Evolutionary conservation across 106 monocot species (phyloP).

Genomic region (Phalaenopsis aphrodite): DNA sequence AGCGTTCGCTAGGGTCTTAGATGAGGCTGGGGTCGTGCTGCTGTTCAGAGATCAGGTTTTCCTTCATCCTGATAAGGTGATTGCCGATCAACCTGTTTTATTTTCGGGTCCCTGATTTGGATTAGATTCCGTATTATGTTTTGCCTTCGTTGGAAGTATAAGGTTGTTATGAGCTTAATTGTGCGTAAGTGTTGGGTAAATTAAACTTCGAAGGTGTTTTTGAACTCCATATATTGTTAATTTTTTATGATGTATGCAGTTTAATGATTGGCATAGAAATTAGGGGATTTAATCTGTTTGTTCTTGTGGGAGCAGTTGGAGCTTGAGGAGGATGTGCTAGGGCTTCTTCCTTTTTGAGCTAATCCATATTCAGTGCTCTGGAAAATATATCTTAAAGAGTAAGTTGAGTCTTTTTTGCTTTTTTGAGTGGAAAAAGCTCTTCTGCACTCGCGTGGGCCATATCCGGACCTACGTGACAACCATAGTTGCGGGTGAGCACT

Average conservation of each 20-base stretch:
- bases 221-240: not conserved
- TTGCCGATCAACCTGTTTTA: not conserved
- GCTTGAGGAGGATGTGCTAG: too few species aligned
- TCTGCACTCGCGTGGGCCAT: not conserved
- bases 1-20: conserved; percentile 58
- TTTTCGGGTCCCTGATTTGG: not conserved
- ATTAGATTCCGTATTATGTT: not conserved
- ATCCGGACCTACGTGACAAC: not conserved
- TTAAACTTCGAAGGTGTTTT: not conserved
- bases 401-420: not conserved
- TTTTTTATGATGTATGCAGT: not conserved
- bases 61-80: conserved; percentile 86
- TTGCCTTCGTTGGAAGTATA: not conserved
- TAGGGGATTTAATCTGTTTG: not conserved
- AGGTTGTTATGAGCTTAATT: too few species aligned
- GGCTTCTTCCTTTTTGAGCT: not conserved
- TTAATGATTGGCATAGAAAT: not conserved
- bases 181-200: too few species aligned
- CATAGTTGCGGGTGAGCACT: too few species aligned
- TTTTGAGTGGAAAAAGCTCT: not conserved
- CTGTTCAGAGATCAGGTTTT: conserved; percentile 86
- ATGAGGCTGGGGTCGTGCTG: conserved; percentile 86
- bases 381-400: not conserved
- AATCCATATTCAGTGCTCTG: not conserved
- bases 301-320: not conserved